A percentile compares a stretch with the other conserved stretches of the same genome.
Conservation (phyloP, 768 basidiomycete genomes). For the Rubroboletus pulcherrimus region DNA sequence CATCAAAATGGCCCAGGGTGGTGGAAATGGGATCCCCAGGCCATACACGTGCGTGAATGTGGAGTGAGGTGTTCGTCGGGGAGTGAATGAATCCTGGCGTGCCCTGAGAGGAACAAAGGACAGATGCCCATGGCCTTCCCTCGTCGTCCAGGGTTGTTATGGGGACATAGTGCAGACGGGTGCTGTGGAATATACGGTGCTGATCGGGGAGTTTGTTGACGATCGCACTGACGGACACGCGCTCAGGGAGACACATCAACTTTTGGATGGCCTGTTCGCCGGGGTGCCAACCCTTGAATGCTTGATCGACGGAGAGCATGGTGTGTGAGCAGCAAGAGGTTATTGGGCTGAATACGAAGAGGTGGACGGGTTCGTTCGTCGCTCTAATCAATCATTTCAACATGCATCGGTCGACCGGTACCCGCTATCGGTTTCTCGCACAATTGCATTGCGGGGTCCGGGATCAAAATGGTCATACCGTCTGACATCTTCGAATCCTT, state of each 20-base stretch:
- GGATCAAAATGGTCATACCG: neutral
- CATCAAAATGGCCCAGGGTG: constrained; percentile 25
- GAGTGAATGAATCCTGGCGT: constrained; percentile 28
- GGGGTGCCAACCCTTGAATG: constrained; percentile 43
- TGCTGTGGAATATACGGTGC: constrained; percentile 32
- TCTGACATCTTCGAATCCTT: neutral
- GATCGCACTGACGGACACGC: constrained; percentile 24
- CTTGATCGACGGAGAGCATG: constrained; percentile 12
- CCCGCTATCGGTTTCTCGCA: neutral
- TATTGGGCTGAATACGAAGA: too few species aligned
- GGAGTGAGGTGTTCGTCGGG: constrained; percentile 20
- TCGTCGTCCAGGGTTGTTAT: constrained; percentile 30
- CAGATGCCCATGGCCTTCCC: constrained; percentile 34
- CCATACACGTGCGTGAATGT: constrained; percentile 27
- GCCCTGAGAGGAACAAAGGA: constrained; percentile 28
- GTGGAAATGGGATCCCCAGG: constrained; percentile 51
- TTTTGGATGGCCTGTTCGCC: constrained; percentile 29
- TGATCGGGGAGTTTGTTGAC: constrained; percentile 27
- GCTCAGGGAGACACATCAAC: constrained; percentile 21
- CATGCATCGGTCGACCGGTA: neutral
- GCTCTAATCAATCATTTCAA: neutral
- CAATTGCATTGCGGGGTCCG: neutral
- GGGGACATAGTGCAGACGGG: constrained; percentile 29
- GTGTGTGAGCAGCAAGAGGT: neutral
- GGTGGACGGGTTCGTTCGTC: neutral